Evolutionary conservation across 345 rosid species (phyloP), one percentile per base, ranked within the genome.

Genomic region (Populus alba): DNA sequence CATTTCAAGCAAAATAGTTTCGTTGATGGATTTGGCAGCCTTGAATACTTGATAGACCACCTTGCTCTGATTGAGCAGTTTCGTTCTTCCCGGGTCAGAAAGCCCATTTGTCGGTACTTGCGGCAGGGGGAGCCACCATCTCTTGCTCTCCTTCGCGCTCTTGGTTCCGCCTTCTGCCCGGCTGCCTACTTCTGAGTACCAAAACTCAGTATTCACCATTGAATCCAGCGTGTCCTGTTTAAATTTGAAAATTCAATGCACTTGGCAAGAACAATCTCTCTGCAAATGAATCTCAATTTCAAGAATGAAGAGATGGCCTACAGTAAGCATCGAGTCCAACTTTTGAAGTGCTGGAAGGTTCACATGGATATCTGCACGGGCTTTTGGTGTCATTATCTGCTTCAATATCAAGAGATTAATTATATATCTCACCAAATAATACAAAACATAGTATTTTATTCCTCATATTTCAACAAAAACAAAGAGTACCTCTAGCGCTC

Each of bases 41-140:
- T 95, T 95, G 86, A 92, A 90, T 59, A 95, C 90, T 89, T 96
- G 99, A 83, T 88, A 87, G 39, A 96, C 95, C 77, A 90, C 81
- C 82, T 83, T 91, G 1, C 87, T 91, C 59, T 85, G 88, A 41
- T 74, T 78, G 20, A 88, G 83, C 80, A 96, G 51, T 75, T 88
- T 92, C 91, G 88, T 88, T 82, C 91, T 88, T 79, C 75, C 95
- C 3, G 84, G 61, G 68, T 88, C 92, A 22, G 99, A 91, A 68
- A 96, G 94, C 8, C 99, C 98, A 2, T 82, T 83, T 83, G 79
- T 81, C 11, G 99, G 98, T 22, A 96, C 97, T 78, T 90, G 93
- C 29, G 99, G 98, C 63, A 87, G 81, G 43, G 99, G 99, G 25
- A 96, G 97, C 99, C 99, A 96, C 98, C 99, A 93, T 75, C 93